Evolutionary conservation across 768 basidiomycete genomes (phyloP).

Genomic region (Mycena epipterygia): DNA sequence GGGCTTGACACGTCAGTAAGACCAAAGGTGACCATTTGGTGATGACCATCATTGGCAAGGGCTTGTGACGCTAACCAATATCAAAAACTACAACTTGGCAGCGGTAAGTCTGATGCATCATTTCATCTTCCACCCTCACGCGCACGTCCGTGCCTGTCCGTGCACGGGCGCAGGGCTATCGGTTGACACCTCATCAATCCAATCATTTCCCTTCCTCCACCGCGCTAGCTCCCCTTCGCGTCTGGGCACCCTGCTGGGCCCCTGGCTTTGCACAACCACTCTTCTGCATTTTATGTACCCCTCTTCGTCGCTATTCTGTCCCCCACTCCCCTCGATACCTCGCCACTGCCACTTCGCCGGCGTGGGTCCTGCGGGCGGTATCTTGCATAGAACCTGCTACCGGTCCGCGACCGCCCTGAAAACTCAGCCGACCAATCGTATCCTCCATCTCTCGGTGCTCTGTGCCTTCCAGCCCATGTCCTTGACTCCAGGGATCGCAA

Average conservation of each 20-base stretch:
- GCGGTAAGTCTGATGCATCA: no score
- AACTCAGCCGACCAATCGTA: no score
- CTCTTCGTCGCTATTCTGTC: no score
- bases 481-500: not conserved
- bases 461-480: not conserved
- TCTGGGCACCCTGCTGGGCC: not conserved
- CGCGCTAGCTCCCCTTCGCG: not conserved
- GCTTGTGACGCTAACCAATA: not conserved
- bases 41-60: not conserved
- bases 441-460: not conserved
- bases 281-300: not conserved
- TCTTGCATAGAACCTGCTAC: no score
- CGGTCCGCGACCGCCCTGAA: no score
- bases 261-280: not conserved
- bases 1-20: conserved; percentile 17
- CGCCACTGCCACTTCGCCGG: no score
- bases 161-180: no score
- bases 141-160: no score
- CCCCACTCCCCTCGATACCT: no score
- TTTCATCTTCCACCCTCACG: no score
- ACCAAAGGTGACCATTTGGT: not conserved
- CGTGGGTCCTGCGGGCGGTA: no score
- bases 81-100: no score
- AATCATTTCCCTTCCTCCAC: not conserved
- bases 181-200: not conserved